These are phyloP conservation scores for Solanum piurae DNA, from an alignment of 257 asterid genomes.

Conservation along the genomic window DNA sequence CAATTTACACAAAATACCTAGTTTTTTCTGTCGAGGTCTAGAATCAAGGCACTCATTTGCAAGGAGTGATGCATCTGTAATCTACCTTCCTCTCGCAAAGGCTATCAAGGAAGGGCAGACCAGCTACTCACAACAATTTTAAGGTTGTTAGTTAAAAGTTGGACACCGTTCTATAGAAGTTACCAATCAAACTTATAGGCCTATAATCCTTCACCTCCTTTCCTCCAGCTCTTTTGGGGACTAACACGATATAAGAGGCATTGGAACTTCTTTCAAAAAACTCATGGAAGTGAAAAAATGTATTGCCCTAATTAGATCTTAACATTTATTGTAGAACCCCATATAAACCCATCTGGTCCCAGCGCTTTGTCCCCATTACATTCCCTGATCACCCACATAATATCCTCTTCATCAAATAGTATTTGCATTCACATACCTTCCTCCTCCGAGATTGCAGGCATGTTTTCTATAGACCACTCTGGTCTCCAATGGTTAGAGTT, in stretches of 20 bases:
- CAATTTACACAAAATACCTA: not conserved
- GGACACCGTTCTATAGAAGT: not conserved
- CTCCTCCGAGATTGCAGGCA: not conserved
- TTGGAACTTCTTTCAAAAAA: not conserved
- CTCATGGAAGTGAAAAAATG: not conserved
- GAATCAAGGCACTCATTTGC: not conserved
- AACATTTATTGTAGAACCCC: not conserved
- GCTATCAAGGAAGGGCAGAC: not conserved
- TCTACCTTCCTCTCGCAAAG: not conserved
- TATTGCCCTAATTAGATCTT: not conserved
- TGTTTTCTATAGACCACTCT: not conserved
- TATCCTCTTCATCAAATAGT: not conserved
- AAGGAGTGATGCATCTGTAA: not conserved
- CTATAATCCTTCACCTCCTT: not conserved
- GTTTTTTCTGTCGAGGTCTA: not conserved
- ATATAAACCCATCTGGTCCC: not conserved
- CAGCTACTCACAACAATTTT: not conserved
- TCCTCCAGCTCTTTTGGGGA: not conserved
- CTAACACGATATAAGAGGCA: not conserved
- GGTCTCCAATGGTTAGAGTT: not conserved
- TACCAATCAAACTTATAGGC: not conserved
- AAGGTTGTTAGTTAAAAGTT: not conserved
- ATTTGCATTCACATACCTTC: not conserved
- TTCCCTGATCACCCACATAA: not conserved
- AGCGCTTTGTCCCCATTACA: not conserved